Base-by-base conservation (phyloP, 371 early-diverging fungal species). In the Capniomyces stellatus region DNA sequence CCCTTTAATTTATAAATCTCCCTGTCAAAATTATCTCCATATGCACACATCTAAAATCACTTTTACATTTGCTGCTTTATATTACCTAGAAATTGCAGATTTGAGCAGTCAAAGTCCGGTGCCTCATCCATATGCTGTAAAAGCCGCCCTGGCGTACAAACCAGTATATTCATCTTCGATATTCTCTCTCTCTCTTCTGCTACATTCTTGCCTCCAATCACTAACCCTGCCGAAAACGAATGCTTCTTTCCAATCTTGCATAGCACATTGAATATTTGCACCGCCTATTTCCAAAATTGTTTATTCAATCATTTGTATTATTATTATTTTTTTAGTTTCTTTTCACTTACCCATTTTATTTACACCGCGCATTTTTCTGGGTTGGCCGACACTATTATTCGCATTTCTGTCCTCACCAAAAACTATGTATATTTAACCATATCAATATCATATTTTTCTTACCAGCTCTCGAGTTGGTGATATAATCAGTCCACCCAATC, bases 41-140 rank as follows among this genome's bases (percentile, higher is more conserved):
- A n/a, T n/a, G n/a, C n/a, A n/a, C n/a, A n/a, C n/a, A n/a, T n/a
- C n/a, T n/a, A n/a, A n/a, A n/a, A n/a, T n/a, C n/a, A n/a, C n/a
- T n/a, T n/a, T n/a, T n/a, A n/a, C n/a, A n/a, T n/a, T n/a, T n/a
- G n/a, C n/a, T n/a, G n/a, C n/a, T n/a, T n/a, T n/a, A n/a, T n/a
- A 21, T 13, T 15, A 51, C 51, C 51, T 51, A 96, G 68, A 23
- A 89, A 58, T 66, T 91, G 82, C 54, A 96, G 57, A 58, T 87
- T 77, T 54, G 79, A 79, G 62, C 87, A 87, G 55, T 77, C 81
- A 57, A 92, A 93, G 24, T 87, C 86, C 23, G 80, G 82, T 2
- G 94, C 91, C 64, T 93, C 84, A 71, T 93, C 90, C 89, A 96
- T 92, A 59, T 97, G 92, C 65, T 98, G 96, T 60, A 97, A 71